Base-by-base conservation (phyloP, 2,329 filamentous ascomycete species). In the Ophidiomyces ophidiicola region DNA sequence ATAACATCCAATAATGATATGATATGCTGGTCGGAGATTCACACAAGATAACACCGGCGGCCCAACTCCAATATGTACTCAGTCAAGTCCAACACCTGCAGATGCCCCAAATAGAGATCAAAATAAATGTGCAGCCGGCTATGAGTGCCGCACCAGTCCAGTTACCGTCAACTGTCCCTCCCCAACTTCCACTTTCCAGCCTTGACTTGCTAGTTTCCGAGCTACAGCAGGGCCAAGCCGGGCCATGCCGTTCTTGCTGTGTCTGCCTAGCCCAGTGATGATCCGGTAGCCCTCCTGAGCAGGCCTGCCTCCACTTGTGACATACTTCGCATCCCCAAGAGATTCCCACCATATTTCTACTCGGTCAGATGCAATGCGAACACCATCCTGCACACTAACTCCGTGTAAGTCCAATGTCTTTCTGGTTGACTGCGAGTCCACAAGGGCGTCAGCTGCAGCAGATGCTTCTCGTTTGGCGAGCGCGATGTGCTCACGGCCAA, bases 171-270 rank as follows among this genome's bases (percentile, higher is more conserved):
- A 71, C 25, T 74, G 71, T 0, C 86, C 87, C 19, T 74, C 77
- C 30, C 76, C 71, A 31, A 81, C 70, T 55, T 85, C 74, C 23
- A 90, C 67, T 54, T 74, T 85, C 88, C 88, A 96, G 0, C 86
- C 86, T 44, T 88, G 82, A 31, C 74, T 70, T 26, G 78, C 69
- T 29, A 96, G 64, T 53, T 78, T 78, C 52, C 76, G 78, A 32
- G 72, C 78, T n/a, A 96, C 86, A 11, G 82, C 81, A 41, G 80
- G 80, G 4, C 86, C 80, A 43, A 96, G 58, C 48, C 76, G 78
- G 1, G 81, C 83, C 40, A 74, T 78, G 1, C 86, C 85, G 37
- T 80, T 77, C 32, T 76, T 71, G 50, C 77, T 90, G 59, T 96
- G 88, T 39, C 71, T 70, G 1, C 88, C 88, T 10, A 79, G 56